These are phyloP conservation scores for Hexamita inflata DNA, from an alignment of 208 protist genomes.

Conservation along the genomic window DNA sequence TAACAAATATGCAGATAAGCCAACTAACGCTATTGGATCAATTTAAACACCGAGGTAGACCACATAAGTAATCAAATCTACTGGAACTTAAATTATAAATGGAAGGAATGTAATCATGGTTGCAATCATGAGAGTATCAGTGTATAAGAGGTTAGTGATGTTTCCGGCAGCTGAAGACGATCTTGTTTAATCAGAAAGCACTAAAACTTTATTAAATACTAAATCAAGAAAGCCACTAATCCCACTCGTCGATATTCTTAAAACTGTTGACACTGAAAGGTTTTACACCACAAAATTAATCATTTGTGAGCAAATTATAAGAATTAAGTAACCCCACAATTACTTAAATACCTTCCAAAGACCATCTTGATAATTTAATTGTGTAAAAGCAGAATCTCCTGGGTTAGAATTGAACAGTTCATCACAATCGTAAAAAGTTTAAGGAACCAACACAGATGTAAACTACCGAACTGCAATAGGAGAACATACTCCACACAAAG, in stretches of 20 bases:
- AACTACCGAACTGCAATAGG: too few species aligned
- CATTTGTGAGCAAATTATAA: too few species aligned
- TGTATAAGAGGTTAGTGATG: constrained; percentile 52
- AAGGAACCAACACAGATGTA: too few species aligned
- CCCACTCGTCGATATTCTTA: not conserved
- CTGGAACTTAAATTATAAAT: constrained; percentile 40
- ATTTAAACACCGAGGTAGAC: constrained; percentile 41
- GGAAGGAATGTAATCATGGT: constrained; percentile 33
- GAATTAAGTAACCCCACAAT: too few species aligned
- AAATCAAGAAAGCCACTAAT: not conserved
- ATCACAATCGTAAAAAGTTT: too few species aligned
- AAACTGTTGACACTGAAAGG: not conserved
- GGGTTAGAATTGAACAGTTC: too few species aligned
- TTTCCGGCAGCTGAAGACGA: constrained; percentile 36
- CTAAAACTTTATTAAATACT: not conserved
- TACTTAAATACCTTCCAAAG: too few species aligned
- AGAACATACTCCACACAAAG: too few species aligned
- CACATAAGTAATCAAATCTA: constrained; percentile 44
- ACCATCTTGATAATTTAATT: too few species aligned
- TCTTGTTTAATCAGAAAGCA: not conserved
- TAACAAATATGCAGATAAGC: constrained; percentile 47
- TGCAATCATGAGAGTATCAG: constrained; percentile 32
- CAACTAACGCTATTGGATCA: constrained; percentile 41
- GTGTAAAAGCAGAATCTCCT: too few species aligned
- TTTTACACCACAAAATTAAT: too few species aligned